Base-by-base conservation (phyloP, 805 yeast genomes). In the Isabelozyma heimii region DNA sequence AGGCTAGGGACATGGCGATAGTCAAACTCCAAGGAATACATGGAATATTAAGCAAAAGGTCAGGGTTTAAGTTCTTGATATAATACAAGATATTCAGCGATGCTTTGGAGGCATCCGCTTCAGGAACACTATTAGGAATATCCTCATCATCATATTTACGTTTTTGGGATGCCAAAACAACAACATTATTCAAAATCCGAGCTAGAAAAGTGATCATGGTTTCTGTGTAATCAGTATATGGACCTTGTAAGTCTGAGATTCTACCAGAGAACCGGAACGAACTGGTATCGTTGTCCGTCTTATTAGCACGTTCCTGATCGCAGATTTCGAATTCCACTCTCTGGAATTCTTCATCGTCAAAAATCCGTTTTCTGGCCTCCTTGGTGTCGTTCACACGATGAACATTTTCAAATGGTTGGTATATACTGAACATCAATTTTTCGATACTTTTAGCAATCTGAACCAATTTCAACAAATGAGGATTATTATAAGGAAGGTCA, bases 51-150 rank as follows among this genome's bases (percentile, higher is more conserved):
- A 64, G 42, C 17, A 59, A 43, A 37, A 43, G 43, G 24, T 58
- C 60, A 8, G 52, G 57, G n/a, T 53, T 48, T 53, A 60, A 52
- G 28, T 55, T 52, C 6, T 47, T 35, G 39, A 58, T 15, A 47
- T 65, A 64, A 60, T 60, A 64, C 20, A 67, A 47, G 37, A 67
- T 58, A 47, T 67, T 65, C 24, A 51, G 56, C 12, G 69, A 51
- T 1, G 70, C 69, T 35, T 50, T 44, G 8, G 54, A 43, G 39
- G 66, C 55, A 15, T 49, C 50, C n/a, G 53, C 47, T 16, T 63
- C 66, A 0, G 71, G 66, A 8, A 62, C 49, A 24, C 51, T 48
- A 17, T 59, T 58, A 20, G 61, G 56, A 8, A 62, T 52, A 20
- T 50, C 39, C 2, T 55, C 56, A 46, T 62, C 54, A 41, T 62